Evolutionary conservation across 176 grass and related monocot genomes (phyloP), one percentile per base, ranked within the genome.

Genomic region (Sorghum bicolor): DNA sequence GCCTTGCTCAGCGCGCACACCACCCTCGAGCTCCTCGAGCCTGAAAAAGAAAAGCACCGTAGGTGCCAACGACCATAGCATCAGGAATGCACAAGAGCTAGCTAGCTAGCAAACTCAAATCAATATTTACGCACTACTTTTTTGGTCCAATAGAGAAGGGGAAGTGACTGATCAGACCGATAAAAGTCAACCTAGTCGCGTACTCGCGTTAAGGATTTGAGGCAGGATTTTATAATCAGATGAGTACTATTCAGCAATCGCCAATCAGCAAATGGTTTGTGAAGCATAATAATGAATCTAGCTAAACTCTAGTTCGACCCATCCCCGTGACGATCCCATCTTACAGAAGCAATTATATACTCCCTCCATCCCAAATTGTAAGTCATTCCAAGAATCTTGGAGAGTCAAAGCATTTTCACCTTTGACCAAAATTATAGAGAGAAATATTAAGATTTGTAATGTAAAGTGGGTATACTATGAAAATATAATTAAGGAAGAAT

Each of bases 1-100:
- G 93, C 96, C 74, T 84, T 92, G 87, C 87, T 90, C 85, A 99
- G 73, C 38, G 96, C 96, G 12, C 93, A 99, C 48, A 92, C 93
- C 25, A 99, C 87, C 75, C 93, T 89, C 45, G 91, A 90, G 80
- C 82, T 94, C 86, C 89, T 94, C 24, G 93, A 93, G 26, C 93
- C 96, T 99, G 82, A 60, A n/a, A n/a, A n/a, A 67, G 74, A 65
- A 67, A 64, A 17, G 17, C 53, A 34, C 32, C 50, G 44, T 2
- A 11, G 55, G 8, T 17, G 38, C 53, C 36, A 37, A 32, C 26
- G 36, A 28, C 36, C 50, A 60, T 8, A 30, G 0, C 75, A 30
- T 80, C 64, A 87, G 33, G 65, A 72, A 55, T n/a, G 31, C n/a
- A 32, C 20, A 81, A 17, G 41, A 81, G 11, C 29, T n/a, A n/a